A percentile compares a stretch with the other conserved stretches of the same genome.
phyloP scores from a whole-genome alignment of 108 stramenopile species.

The Fragilariopsis cylindrus region DNA sequence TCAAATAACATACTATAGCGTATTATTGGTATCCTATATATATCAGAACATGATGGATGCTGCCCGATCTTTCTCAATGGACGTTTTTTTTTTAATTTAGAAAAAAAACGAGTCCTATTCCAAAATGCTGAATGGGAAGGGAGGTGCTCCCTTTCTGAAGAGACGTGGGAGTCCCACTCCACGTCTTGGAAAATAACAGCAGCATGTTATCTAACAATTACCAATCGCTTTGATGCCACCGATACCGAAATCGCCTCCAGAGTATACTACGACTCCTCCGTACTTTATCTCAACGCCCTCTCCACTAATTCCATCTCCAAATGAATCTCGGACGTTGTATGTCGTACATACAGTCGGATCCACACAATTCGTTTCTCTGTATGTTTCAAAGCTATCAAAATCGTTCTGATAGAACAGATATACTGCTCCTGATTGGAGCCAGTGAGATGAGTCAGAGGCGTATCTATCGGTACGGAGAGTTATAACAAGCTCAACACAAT shows the following conservation, averaged over 20 bases:
- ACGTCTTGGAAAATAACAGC: too few relatives aligned
- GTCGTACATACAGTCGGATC: conserved; percentile 21
- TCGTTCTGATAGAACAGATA: conserved; percentile 2
- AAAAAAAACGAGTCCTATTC: too few relatives aligned
- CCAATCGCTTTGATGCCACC: conserved; percentile 17
- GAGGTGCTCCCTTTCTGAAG: too few relatives aligned
- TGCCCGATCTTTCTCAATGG: too few relatives aligned
- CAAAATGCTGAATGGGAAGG: too few relatives aligned
- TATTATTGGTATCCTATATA: too few relatives aligned
- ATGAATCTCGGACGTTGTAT: conserved; percentile 27
- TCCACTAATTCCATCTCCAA: conserved; percentile 34
- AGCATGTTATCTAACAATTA: background rate
- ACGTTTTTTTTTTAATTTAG: too few relatives aligned
- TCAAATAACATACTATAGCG: too few relatives aligned
- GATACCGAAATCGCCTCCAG: conserved; percentile 14
- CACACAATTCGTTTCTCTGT: conserved; percentile 15
- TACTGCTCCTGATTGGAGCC: conserved; percentile 5
- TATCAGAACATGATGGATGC: too few relatives aligned
- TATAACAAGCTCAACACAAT: conserved; percentile 14
- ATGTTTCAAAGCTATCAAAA: conserved; percentile 20
- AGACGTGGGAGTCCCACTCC: too few relatives aligned
- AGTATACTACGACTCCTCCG: conserved; percentile 3
- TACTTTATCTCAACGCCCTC: conserved; percentile 14
- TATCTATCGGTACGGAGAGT: conserved; percentile 23
- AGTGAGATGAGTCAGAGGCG: conserved; percentile 19